A percentile compares a stretch with the other conserved stretches of the same genome.
phyloP scores from a whole-genome alignment of 345 rosid genomes.

The Stellera chamaejasme region DNA sequence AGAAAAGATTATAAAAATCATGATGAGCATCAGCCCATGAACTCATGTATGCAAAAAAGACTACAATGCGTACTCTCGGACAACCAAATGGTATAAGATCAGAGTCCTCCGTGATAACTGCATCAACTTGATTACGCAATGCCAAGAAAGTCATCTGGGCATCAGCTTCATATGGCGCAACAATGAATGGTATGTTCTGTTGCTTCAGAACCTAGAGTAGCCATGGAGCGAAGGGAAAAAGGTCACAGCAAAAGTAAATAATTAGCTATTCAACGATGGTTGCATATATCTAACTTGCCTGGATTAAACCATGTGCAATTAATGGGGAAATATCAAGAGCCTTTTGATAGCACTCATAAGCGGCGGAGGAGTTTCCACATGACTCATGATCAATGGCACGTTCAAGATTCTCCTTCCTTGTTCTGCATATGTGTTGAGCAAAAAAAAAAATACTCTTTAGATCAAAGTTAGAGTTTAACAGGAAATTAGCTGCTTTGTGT shows the following conservation, averaged over 20 bases:
- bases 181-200: conserved; percentile 63
- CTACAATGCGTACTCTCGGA: conserved; percentile 64
- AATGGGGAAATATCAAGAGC: conserved; percentile 96
- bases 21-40: not conserved
- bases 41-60: not conserved
- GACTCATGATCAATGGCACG: conserved; percentile 84
- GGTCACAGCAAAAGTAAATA: conserved; percentile 4
- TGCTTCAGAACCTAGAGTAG: conserved; percentile 58
- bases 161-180: conserved; percentile 98
- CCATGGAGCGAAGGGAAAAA: conserved; percentile 9
- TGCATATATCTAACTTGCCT: conserved; percentile 31
- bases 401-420: conserved; percentile 77
- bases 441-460: conserved; percentile 2
- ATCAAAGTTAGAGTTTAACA: conserved; percentile 1
- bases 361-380: conserved; percentile 69
- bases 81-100: conserved; percentile 98
- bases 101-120: conserved; percentile 91
- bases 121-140: conserved; percentile 72
- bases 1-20: not conserved
- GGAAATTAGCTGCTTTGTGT: not conserved
- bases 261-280: not conserved
- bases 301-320: conserved; percentile 75
- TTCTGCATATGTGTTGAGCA: conserved; percentile 27
- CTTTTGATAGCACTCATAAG: conserved; percentile 89
- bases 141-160: conserved; percentile 96